phyloP scores from a whole-genome alignment of 148 eudicot genomes.

The Chenopodium suecicum region DNA sequence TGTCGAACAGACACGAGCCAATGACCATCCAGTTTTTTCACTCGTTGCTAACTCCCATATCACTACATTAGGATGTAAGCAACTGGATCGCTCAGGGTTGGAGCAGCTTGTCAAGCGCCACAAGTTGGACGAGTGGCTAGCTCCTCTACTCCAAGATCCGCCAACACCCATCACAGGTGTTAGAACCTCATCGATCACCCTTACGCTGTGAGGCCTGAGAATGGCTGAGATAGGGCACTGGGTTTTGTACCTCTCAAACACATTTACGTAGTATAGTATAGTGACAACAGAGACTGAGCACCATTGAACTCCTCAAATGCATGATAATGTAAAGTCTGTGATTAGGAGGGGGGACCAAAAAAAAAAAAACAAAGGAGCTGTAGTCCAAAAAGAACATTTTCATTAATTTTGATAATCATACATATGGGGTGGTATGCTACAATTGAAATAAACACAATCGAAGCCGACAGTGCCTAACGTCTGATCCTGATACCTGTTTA shows the following conservation, averaged over 20 bases:
- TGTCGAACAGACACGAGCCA: not conserved
- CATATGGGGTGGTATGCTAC: constrained; percentile 15
- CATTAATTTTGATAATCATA: constrained; percentile 13
- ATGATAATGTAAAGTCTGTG: not conserved
- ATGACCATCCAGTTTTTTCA: no score
- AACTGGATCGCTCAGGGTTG: not conserved
- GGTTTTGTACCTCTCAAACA: not conserved
- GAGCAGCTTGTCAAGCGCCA: not conserved
- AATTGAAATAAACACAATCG: not conserved
- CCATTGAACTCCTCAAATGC: not conserved
- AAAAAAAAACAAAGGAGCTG: not conserved
- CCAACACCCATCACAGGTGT: no score
- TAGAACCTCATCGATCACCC: no score
- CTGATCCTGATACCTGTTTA: constrained; percentile 13
- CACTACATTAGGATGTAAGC: not conserved
- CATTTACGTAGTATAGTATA: no score
- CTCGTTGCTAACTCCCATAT: no score
- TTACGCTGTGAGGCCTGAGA: not conserved
- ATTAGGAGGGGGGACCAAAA: not conserved
- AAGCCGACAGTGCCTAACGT: not conserved
- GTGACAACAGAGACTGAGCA: not conserved
- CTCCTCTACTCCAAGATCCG: no score
- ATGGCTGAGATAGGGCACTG: not conserved
- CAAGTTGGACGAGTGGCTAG: no score
- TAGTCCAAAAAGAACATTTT: not conserved